Percentiles rank a stretch among this genome's conserved stretches.
Evolutionary conservation across 75 land plant species (phyloP).

Genomic region (Selaginella tamariscina): DNA sequence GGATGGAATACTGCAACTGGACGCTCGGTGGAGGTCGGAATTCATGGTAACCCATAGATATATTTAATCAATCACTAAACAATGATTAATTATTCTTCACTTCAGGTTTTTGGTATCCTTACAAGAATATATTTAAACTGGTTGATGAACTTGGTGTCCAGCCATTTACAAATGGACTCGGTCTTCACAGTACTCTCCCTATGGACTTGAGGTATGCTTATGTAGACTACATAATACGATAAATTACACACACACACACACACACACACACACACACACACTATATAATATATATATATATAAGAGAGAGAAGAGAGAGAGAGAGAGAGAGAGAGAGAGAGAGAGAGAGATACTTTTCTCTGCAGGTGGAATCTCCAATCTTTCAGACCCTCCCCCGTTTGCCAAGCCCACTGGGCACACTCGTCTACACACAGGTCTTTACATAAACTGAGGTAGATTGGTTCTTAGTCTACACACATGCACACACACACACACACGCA

Average conservation of each 20-base stretch:
- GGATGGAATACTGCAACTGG: constrained; percentile 42
- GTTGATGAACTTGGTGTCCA: constrained; percentile 60
- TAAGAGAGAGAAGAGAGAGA: too few species aligned
- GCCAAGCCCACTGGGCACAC: constrained; percentile 70
- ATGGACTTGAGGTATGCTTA: constrained; percentile 57
- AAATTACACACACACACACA: too few species aligned
- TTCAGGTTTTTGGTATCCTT: constrained; percentile 78
- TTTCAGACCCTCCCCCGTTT: constrained; percentile 56
- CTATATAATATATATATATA: too few species aligned
- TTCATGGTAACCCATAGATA: constrained; percentile 48
- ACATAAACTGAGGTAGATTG: background rate
- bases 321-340: too few species aligned
- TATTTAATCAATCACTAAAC: too few species aligned
- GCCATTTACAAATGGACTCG: constrained; percentile 73
- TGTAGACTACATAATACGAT: background rate
- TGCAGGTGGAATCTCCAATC: constrained; percentile 71
- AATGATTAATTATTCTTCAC: background rate
- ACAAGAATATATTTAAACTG: constrained; percentile 58
- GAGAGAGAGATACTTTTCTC: background rate
- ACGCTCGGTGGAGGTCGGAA: constrained; percentile 50
- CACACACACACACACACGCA: too few species aligned
- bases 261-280: too few species aligned
- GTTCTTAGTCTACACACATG: background rate
- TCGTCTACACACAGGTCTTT: constrained; percentile 57
- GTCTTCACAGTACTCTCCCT: constrained; percentile 58